Base-by-base conservation (phyloP, 352 stramenopile species). In the Globisporangium acanthophoron region DNA sequence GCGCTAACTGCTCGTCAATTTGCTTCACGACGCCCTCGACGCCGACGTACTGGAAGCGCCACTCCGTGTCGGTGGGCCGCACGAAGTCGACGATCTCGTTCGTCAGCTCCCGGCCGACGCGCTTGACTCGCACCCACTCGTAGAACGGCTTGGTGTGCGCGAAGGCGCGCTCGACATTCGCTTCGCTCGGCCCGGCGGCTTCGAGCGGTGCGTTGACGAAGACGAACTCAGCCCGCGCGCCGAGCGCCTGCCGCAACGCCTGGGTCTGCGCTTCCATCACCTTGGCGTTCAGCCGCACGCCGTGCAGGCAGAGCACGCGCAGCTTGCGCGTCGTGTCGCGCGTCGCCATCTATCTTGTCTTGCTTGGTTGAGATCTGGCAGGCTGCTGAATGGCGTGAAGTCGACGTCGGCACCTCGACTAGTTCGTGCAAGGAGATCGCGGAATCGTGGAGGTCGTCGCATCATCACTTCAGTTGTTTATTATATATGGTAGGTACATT, bases 231-330 rank as follows among this genome's bases (percentile, higher is more conserved):
- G 76, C 70, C 29, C 67, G 65, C 35, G 76, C 70, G 6, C 78
- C 84, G 33, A 93, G 62, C 18, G 69, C 77, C 2, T 80, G 61
- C 27, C 74, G 79, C 20, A 93, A 54, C 0, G 76, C 76, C 15
- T 71, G 74, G 6, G 67, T 80, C 64, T 93, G 84, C 58, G 71
- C 74, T 58, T 80, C 56, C 80, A 93, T 91, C 45, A 93, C 76
- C 57, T 82, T 74, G 40, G 50, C 43, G 48, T 93, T 93, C 4
- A 79, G 90, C 41, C 80, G 83, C 59, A 81, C 80, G 46, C 83
- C 83, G 48, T 91, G 84, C 5, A 92, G 70, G 56, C 80, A 92
- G 40, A 92, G 69, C 51, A 90, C 74, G 52, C 82, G 80, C 15
- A 92, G 60, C 61, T 73, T 65, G 54, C 63, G 35, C 20, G 13